Evolutionary conservation across 73 alveolate species (phyloP), one percentile per base, ranked within the genome.

Genomic region (Uronychia setigera): DNA sequence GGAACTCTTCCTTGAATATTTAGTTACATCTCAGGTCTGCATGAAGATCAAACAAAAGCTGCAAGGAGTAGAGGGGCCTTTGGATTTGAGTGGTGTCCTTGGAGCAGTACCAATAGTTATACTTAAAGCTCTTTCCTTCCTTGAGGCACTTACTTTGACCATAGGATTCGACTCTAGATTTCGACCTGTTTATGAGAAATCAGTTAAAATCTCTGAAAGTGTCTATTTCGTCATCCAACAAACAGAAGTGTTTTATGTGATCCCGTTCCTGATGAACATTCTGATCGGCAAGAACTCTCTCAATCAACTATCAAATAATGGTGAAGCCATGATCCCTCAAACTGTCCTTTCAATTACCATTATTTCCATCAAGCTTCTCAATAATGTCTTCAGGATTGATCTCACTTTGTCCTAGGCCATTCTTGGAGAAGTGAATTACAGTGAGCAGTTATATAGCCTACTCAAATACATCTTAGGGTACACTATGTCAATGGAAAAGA

Each of bases 311-410:
- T 5, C 67, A 5, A 46, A 19, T 19, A 46, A 46, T 19, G 67
- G 67, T 5, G 67, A 46, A 19, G 91, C 88, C 75, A 91, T 92
- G 82, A 90, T 94, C 33, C 97, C 98, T 60, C 92, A 94, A 89
- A 94, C 94, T 26, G 84, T 94, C 26, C 93, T 96, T 30, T 84
- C 96, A 13, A 91, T 95, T 11, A 80, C 97, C 75, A 92, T 93
- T 79, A 81, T 94, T n/a, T 88, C 98, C 5, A 87, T 95, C 32
- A 94, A 95, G 85, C 84, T 96, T 74, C 80, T 96, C 57, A 96
- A 96, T 89, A 96, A 96, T 81, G 87, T 94, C 32, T 88, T 96
- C 79, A 87, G 99, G 82, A 93, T 96, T 46, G 97, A 96, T 84
- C 81, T 93, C 78, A 92, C 82, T 80, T 87, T 95, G 83, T 91